A percentile compares a stretch with the other conserved stretches of the same genome.
These are phyloP conservation scores for Hyaloperonospora arabidopsidis DNA, from an alignment of 352 stramenopile genomes.

Conservation along the genomic window DNA sequence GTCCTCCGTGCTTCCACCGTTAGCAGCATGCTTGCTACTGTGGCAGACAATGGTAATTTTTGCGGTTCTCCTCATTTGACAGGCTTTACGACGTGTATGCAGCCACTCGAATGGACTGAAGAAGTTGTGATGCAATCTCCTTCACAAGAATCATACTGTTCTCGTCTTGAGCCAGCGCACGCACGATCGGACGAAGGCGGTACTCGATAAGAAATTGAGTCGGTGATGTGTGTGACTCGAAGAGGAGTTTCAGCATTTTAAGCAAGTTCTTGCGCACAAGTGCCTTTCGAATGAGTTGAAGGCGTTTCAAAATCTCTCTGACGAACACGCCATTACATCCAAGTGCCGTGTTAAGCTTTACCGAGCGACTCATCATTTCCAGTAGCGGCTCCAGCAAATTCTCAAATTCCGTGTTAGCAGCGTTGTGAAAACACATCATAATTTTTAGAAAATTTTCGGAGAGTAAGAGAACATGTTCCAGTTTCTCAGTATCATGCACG, in stretches of 20 bases:
- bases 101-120: slow-evolving; percentile 74
- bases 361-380: slow-evolving; percentile 70
- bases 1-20: too few relatives aligned
- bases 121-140: slow-evolving; percentile 81
- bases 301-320: slow-evolving; percentile 65
- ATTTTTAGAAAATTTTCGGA: slow-evolving; percentile 63
- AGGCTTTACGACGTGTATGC: slow-evolving; percentile 40
- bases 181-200: slow-evolving; percentile 74
- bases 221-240: slow-evolving; percentile 80
- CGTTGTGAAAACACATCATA: slow-evolving; percentile 57
- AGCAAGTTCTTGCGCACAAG: slow-evolving; percentile 88
- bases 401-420: slow-evolving; percentile 67
- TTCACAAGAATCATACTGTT: slow-evolving; percentile 88
- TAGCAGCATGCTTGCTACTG: slow-evolving; percentile 4
- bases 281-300: slow-evolving; percentile 77
- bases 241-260: slow-evolving; percentile 88
- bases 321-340: slow-evolving; percentile 82
- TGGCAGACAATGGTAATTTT: background rate
- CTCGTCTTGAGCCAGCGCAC: slow-evolving; percentile 74
- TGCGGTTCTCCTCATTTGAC: background rate
- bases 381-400: slow-evolving; percentile 72
- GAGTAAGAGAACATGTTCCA: slow-evolving; percentile 70
- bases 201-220: slow-evolving; percentile 85
- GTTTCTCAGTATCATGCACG: slow-evolving; percentile 72
- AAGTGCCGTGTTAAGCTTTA: slow-evolving; percentile 79